Conservation (phyloP, 2,329 filamentous ascomycete species). For the Sporothrix sp. region DNA sequence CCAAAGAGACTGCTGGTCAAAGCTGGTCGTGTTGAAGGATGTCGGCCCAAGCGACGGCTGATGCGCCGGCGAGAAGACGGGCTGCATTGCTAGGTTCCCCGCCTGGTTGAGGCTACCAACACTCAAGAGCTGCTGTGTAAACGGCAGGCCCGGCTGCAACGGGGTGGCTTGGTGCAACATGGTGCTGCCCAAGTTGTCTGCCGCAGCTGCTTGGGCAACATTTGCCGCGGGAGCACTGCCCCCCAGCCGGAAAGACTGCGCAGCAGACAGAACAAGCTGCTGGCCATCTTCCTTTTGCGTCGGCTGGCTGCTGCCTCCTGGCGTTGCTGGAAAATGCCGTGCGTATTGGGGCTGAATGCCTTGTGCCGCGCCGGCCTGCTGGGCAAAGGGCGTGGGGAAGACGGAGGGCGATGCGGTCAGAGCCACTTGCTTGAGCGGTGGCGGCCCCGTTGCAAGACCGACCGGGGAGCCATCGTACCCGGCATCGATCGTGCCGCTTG, state of each 20-base stretch:
- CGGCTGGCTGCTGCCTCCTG: no score
- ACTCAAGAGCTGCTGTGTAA: constrained; percentile 1
- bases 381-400: constrained; percentile 25
- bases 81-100: constrained; percentile 20
- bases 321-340: not conserved
- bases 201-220: constrained; percentile 14
- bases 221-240: not conserved
- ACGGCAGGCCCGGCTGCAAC: not conserved
- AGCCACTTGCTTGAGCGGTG: constrained; percentile 74
- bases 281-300: not conserved
- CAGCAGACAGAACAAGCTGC: not conserved
- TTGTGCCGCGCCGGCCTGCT: constrained; percentile 3
- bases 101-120: constrained; percentile 13
- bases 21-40: constrained; percentile 31
- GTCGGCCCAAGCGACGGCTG: constrained; percentile 30
- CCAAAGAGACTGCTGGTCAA: constrained; percentile 30
- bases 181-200: not conserved
- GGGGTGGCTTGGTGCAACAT: constrained; percentile 3
- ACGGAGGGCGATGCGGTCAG: constrained; percentile 45
- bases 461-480: constrained; percentile 80
- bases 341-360: no score
- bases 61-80: constrained; percentile 24
- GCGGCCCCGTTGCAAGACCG: constrained; percentile 62
- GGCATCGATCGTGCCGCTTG: constrained; percentile 82
- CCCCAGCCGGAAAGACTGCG: not conserved